Percentiles rank a stretch among this genome's conserved stretches.
phyloP scores from a whole-genome alignment of 306 rosid genomes.

The Echinosophora koreensis region DNA sequence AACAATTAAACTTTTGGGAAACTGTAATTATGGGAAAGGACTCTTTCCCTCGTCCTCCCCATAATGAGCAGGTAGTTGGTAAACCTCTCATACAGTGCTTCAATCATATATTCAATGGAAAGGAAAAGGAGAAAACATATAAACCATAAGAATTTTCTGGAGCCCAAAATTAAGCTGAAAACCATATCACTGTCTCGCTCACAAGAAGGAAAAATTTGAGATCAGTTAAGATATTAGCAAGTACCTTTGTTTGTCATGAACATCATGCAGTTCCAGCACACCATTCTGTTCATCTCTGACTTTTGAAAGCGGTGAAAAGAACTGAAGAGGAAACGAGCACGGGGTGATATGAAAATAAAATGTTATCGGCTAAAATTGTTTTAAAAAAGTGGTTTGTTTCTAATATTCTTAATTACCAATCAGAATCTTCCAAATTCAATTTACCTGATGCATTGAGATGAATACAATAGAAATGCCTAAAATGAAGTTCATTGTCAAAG shows the following conservation, averaged over 20 bases:
- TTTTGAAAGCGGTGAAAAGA: slow-evolving; percentile 90
- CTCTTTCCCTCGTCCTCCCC: slow-evolving; percentile 14
- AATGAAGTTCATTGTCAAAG: slow-evolving; percentile 85
- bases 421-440: slow-evolving; percentile 38
- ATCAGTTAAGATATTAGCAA: slow-evolving; percentile 41
- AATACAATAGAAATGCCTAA: slow-evolving; percentile 97
- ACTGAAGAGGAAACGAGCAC: slow-evolving; percentile 59
- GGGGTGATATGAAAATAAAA: slow-evolving; percentile 18
- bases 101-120: slow-evolving; percentile 24
- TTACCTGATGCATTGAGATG: slow-evolving; percentile 99
- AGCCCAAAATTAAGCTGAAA: slow-evolving; percentile 21
- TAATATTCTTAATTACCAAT: slow-evolving; percentile 14
- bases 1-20: slow-evolving; percentile 25
- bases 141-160: background rate
- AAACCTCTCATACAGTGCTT: background rate
- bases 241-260: slow-evolving; percentile 75
- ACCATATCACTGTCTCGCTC: background rate
- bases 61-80: slow-evolving; percentile 34
- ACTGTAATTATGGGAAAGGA: background rate
- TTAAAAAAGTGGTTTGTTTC: background rate
- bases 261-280: slow-evolving; percentile 72
- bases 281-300: slow-evolving; percentile 85
- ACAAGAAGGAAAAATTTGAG: slow-evolving; percentile 12
- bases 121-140: slow-evolving; percentile 1
- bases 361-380: slow-evolving; percentile 1